Conservation (phyloP, 2,329 filamentous ascomycete genomes). For the Epichloe amarillans region DNA sequence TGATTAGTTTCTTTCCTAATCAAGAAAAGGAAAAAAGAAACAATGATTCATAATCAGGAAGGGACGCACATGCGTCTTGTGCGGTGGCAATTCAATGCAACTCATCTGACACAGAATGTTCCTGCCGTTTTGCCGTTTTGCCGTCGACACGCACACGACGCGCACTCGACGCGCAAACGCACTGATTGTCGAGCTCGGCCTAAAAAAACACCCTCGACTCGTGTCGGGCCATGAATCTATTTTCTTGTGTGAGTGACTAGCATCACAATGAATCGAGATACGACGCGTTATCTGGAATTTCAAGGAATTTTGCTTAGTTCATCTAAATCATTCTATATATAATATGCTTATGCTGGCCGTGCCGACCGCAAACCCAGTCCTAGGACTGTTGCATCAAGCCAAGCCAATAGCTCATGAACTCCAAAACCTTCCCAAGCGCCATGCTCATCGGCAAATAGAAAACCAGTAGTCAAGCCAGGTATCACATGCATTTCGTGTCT, state of each 20-base stretch:
- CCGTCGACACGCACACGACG: too few species aligned
- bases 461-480: not conserved
- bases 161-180: too few species aligned
- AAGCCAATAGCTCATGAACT: constrained; percentile 3
- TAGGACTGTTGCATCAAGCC: not conserved
- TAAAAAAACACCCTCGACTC: too few species aligned
- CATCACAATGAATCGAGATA: too few species aligned
- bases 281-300: not conserved
- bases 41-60: too few species aligned
- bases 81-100: too few species aligned
- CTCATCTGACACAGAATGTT: too few species aligned
- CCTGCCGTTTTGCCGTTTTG: too few species aligned
- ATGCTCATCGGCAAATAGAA: constrained; percentile 8
- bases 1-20: too few species aligned
- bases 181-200: too few species aligned
- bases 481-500: constrained; percentile 7
- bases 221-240: not conserved
- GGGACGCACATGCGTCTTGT: too few species aligned
- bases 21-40: not conserved
- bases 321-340: constrained; percentile 8
- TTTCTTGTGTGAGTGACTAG: not conserved
- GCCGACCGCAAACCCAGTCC: not conserved
- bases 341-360: not conserved
- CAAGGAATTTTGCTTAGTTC: not conserved
- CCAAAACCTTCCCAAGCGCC: constrained; percentile 11